Percentiles rank a stretch among this genome's conserved stretches.
Conservation (phyloP, 2,329 filamentous ascomycete genomes). For the Colletotrichum eremochloae region DNA sequence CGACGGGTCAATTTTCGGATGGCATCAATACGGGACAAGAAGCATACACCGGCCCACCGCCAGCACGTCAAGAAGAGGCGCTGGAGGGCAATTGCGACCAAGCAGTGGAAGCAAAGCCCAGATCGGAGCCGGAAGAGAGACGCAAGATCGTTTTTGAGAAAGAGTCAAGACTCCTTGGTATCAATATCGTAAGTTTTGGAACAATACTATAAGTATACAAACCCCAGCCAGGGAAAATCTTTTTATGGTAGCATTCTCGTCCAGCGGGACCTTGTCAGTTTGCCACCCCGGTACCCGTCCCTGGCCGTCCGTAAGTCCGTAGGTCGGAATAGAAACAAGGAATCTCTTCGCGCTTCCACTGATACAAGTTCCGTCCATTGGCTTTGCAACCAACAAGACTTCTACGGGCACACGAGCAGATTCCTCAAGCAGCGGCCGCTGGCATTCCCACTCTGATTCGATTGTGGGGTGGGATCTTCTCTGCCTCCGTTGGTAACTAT, state of each 20-base stretch:
- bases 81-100: not conserved
- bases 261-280: not conserved
- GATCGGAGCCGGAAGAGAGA: not conserved
- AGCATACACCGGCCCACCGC: not conserved
- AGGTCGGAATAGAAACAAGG: not conserved
- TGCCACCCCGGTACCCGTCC: not conserved
- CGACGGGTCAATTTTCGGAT: slow-evolving; percentile 17
- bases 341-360: slow-evolving; percentile 2
- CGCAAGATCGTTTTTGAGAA: not conserved
- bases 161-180: not conserved
- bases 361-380: not conserved
- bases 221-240: not conserved
- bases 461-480: not conserved
- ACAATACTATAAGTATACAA: too few species aligned
- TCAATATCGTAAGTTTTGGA: not conserved
- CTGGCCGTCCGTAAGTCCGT: not conserved
- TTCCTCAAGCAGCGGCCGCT: slow-evolving; percentile 5
- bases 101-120: not conserved
- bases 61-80: not conserved
- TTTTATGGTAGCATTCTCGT: not conserved
- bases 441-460: not conserved
- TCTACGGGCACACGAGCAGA: slow-evolving; percentile 24
- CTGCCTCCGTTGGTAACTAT: not conserved
- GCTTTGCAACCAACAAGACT: not conserved
- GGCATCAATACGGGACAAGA: not conserved